Evolutionary conservation across 169 alveolate species (phyloP), one percentile per base, ranked within the genome.

Genomic region (Besnoitia besnoiti): DNA sequence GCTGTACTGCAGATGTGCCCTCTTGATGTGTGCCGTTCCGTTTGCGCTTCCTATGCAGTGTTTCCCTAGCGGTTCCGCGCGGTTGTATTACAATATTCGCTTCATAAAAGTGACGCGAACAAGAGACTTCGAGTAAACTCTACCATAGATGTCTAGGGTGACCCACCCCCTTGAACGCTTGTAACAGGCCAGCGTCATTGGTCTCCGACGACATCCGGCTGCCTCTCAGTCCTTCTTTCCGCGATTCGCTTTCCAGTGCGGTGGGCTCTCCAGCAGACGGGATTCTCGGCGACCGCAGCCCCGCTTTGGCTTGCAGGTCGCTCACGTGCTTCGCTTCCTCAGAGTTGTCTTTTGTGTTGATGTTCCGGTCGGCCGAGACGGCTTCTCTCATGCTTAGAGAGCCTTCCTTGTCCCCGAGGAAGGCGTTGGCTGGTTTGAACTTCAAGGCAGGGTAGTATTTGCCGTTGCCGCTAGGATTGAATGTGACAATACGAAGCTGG

Each of bases 361-460:
- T 55, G 24, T 3, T 55, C 67, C 67, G 33, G 33, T 55, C 24
- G 33, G 67, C 12, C 12, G 27, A 55, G 3, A 0, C 30, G 12
- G 4, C 67, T 55, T 16, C 67, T 5, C 33, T 55, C 67, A n/a
- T 55, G 67, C 30, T 19, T 21, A 21, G 67, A 55, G 67, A 55
- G 30, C 30, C 24, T 55, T n/a, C 67, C 5, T 10, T 55, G 1
- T 55, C 27, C 30, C 12, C 5, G 3, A 16, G 30, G 5, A n/a
- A 19, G 33, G 30, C 24, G 30, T 55, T 21, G 24, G 24, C 33
- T 44, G 87, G 87, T 8, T 55, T 51, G 40, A 40, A 85, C 55
- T 85, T 85, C 47, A 50, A 37, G 37, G 85, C 85, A 33, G 91
- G 91, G 67, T 87, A 42, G 84, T 87, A 62, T 27, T 87, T 59